Evolutionary conservation across 2,329 filamentous ascomycete species (phyloP).

Genomic region (Fusarium phyllophilum): DNA sequence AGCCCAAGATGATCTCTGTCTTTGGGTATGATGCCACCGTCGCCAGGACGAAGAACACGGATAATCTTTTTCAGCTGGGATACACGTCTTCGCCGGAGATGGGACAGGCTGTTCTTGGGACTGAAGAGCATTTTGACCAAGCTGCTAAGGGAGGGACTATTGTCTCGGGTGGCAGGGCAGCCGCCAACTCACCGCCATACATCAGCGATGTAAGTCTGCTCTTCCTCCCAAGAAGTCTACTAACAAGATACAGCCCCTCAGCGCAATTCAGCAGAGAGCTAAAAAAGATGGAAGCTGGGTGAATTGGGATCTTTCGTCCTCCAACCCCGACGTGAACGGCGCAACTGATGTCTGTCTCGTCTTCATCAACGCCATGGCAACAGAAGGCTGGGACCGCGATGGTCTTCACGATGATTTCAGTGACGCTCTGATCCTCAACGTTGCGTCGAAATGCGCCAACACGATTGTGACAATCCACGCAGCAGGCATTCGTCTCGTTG

Average conservation of each 20-base stretch:
- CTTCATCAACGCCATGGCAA: conserved; percentile 82
- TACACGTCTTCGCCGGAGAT: conserved; percentile 60
- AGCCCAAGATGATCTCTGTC: conserved; percentile 65
- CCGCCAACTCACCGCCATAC: conserved; percentile 61
- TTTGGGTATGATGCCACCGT: conserved; percentile 72
- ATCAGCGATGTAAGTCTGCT: conserved; percentile 54
- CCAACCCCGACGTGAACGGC: conserved; percentile 49
- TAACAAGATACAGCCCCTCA: conserved; percentile 26
- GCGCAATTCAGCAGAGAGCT: conserved; percentile 63
- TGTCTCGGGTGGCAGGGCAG: conserved; percentile 62
- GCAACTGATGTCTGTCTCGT: conserved; percentile 75
- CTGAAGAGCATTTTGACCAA: conserved; percentile 58
- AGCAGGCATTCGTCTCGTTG: conserved; percentile 69
- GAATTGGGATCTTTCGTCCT: conserved; percentile 56
- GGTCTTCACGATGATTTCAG: conserved; percentile 76
- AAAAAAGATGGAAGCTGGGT: conserved; percentile 65
- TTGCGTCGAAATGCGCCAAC: conserved; percentile 68
- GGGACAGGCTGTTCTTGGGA: conserved; percentile 56
- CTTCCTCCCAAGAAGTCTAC: fast-evolving
- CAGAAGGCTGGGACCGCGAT: conserved; percentile 77
- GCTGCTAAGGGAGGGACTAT: conserved; percentile 63
- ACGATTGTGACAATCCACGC: conserved; percentile 73
- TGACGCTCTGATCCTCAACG: conserved; percentile 67
- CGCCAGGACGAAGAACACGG: conserved; percentile 59
- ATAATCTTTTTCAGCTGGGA: conserved; percentile 55